Conservation (phyloP, 495 filamentous ascomycete species). For the Aspergillus cavernicola region DNA sequence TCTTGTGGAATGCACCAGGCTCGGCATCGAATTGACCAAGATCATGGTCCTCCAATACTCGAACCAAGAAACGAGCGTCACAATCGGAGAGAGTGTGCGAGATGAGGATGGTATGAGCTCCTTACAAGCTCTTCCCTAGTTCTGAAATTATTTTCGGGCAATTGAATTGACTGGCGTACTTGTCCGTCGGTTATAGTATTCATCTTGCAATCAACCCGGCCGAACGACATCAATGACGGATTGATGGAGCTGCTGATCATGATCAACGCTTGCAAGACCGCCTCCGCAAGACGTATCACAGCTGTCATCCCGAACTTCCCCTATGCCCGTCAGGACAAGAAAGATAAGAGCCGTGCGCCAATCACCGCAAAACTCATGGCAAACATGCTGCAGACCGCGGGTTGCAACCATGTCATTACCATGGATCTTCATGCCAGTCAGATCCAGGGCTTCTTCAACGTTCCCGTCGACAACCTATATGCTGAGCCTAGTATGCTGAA, state of each 20-base stretch:
- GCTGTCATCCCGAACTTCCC: slow-evolving; percentile 95
- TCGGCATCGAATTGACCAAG: slow-evolving; percentile 90
- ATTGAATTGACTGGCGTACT: slow-evolving; percentile 4
- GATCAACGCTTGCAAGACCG: slow-evolving; percentile 98
- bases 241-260: slow-evolving; percentile 99
- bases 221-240: slow-evolving; percentile 96
- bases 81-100: slow-evolving; percentile 92
- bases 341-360: slow-evolving; percentile 91
- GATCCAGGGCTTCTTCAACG: slow-evolving; percentile 91
- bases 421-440: slow-evolving; percentile 71
- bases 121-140: slow-evolving; percentile 4
- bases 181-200: slow-evolving; percentile 59
- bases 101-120: slow-evolving; percentile 78
- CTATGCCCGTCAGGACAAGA: slow-evolving; percentile 99
- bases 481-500: slow-evolving; percentile 89
- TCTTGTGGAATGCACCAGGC: slow-evolving; percentile 45
- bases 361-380: slow-evolving; percentile 87
- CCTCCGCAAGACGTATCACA: slow-evolving; percentile 89
- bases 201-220: slow-evolving; percentile 91
- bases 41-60: slow-evolving; percentile 94
- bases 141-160: slow-evolving; percentile 8
- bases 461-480: slow-evolving; percentile 95
- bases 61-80: slow-evolving; percentile 96
- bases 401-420: slow-evolving; percentile 81
- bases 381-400: slow-evolving; percentile 96